Evolutionary conservation across 768 basidiomycete species (phyloP).

Genomic region (Collybia sp.): DNA sequence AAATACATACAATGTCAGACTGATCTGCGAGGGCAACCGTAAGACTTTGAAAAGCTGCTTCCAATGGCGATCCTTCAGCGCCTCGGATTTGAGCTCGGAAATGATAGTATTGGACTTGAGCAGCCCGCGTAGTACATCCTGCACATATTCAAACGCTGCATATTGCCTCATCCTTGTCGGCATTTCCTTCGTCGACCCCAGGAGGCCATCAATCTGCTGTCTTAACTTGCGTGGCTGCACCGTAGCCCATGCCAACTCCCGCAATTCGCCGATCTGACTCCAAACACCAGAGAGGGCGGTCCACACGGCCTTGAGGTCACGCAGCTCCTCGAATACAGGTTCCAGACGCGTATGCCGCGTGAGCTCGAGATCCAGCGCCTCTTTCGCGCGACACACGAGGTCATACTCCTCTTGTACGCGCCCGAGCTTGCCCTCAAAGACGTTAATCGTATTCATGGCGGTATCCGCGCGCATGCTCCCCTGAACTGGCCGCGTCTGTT

Average conservation of each 20-base stretch:
- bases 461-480: slow-evolving; percentile 95
- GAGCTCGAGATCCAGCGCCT: slow-evolving; percentile 91
- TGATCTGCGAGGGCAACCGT: slow-evolving; percentile 68
- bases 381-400: slow-evolving; percentile 93
- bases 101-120: slow-evolving; percentile 88
- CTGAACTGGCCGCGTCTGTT: slow-evolving; percentile 92
- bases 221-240: slow-evolving; percentile 94
- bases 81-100: slow-evolving; percentile 95
- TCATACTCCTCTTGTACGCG: slow-evolving; percentile 94
- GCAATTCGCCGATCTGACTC: slow-evolving; percentile 85
- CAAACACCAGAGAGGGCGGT: slow-evolving; percentile 97
- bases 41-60: slow-evolving; percentile 92
- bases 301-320: slow-evolving; percentile 98
- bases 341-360: slow-evolving; percentile 86
- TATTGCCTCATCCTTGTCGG: slow-evolving; percentile 99
- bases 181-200: slow-evolving; percentile 97
- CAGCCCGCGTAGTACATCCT: slow-evolving; percentile 80
- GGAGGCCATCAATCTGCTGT: slow-evolving; percentile 87
- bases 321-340: slow-evolving; percentile 91
- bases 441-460: slow-evolving; percentile 93
- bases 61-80: slow-evolving; percentile 97
- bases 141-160: slow-evolving; percentile 97
- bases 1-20: slow-evolving; percentile 59
- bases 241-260: slow-evolving; percentile 87
- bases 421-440: slow-evolving; percentile 88